Evolutionary conservation across 75 land plant genomes (phyloP), one percentile per base, ranked within the genome.

Genomic region (Sequoiadendron giganteum): DNA sequence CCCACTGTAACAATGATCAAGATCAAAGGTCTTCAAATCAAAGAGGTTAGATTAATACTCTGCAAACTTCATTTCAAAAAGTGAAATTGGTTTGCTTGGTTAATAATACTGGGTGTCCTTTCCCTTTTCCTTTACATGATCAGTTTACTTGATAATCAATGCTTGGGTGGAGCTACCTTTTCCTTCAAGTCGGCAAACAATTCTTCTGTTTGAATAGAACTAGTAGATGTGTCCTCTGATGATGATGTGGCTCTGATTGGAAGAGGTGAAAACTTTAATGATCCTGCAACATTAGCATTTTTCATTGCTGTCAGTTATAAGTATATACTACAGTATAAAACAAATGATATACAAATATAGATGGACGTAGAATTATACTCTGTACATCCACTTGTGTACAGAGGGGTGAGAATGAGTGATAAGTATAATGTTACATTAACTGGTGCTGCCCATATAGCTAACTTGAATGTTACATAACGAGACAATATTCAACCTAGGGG

Each of bases 1-100:
- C 96, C 96, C 96, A 95, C 97, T 95, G 91, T n/a, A 61, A 80
- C 89, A 83, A 77, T 85, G 76, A 47, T 61, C 52, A 45, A 68
- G 87, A 49, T 40, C 84, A 79, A 68, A 83, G 47, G 39, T 43
- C 39, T 49, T 28, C 82, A 42, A 52, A 39, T 83, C 84, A 79
- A 36, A 86, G 48, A 49, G 73, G 38, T 30, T 21, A 49, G 49
- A 30, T 13, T 36, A 36, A 36, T 36, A 36, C 38, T 36, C 38
- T n/a, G 38, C 38, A 36, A 36, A 36, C 38, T 36, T 36, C 38
- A 36, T 36, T 52, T 85, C 58, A 85, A 85, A 65, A 38, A 58
- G 72, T 7, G 38, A 36, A 52, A 58, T 55, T 85, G 75, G 80
- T 45, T 82, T 42, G 18, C 58, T 25, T 9, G 43, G 86, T n/a